Conservation (phyloP, 2,329 filamentous ascomycete species). For the Exutisphaerella laricina region DNA sequence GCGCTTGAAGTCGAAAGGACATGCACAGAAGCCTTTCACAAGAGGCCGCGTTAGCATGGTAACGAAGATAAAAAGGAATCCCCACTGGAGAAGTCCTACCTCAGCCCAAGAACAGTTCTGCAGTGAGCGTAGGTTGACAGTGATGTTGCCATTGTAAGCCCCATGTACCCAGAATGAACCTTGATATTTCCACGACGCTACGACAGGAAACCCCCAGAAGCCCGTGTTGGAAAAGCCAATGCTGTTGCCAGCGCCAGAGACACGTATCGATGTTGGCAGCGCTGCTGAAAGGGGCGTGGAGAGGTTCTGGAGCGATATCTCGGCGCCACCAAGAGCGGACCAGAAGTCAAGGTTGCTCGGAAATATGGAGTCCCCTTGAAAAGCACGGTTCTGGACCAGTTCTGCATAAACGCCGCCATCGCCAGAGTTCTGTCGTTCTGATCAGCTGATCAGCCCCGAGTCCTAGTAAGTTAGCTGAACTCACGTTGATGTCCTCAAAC, state of each 20-base stretch:
- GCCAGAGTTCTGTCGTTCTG: conserved; percentile 53
- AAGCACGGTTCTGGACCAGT: conserved; percentile 64
- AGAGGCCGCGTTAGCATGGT: conserved; percentile 22
- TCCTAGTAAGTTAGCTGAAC: background rate
- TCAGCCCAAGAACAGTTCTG: conserved; percentile 21
- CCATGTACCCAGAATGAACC: conserved; percentile 35
- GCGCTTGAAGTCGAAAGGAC: conserved; percentile 16
- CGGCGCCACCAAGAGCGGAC: conserved; percentile 49
- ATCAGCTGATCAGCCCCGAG: background rate
- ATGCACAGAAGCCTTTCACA: conserved; percentile 35
- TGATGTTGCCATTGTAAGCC: conserved; percentile 29
- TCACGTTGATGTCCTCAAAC: background rate
- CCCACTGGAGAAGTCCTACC: background rate
- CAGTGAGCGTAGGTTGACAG: conserved; percentile 17
- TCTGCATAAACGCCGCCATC: conserved; percentile 71
- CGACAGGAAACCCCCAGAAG: conserved; percentile 34
- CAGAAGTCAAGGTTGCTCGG: conserved; percentile 36
- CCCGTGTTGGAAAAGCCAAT: conserved; percentile 43
- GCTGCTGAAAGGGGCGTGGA: conserved; percentile 48
- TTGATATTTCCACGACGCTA: conserved; percentile 34
- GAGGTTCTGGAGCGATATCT: conserved; percentile 45
- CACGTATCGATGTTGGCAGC: conserved; percentile 48
- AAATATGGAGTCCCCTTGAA: conserved; percentile 47
- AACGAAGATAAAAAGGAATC: background rate
- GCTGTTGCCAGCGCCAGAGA: conserved; percentile 23